A percentile compares a stretch with the other conserved stretches of the same genome.
These are phyloP conservation scores for Isatis tinctoria DNA, from an alignment of 345 rosid genomes.

Conservation along the genomic window DNA sequence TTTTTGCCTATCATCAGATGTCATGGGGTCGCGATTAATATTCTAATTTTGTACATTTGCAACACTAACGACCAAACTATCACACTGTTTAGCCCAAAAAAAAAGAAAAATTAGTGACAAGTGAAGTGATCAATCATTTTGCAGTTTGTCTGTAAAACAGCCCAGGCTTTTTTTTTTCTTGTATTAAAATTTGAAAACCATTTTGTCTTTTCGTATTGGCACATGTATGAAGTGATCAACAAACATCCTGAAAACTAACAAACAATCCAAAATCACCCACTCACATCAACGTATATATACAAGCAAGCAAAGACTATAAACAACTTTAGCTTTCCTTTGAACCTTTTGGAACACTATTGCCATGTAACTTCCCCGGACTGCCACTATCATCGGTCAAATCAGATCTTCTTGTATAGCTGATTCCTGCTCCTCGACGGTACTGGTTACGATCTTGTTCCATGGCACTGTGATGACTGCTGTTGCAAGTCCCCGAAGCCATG, in stretches of 20 bases:
- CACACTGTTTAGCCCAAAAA: too few species aligned
- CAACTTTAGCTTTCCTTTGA: not conserved
- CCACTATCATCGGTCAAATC: constrained; percentile 42
- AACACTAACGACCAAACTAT: too few species aligned
- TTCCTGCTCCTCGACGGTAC: constrained; percentile 53
- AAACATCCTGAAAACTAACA: not conserved
- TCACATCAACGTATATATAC: not conserved
- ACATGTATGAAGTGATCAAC: constrained; percentile 5
- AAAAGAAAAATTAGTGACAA: too few species aligned
- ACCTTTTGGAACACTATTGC: not conserved
- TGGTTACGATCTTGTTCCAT: constrained; percentile 37
- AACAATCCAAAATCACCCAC: not conserved
- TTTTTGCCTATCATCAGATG: too few species aligned
- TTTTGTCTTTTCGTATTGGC: not conserved
- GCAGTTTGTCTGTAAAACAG: not conserved
- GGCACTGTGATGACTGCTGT: constrained; percentile 36
- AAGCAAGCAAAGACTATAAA: not conserved
- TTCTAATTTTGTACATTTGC: too few species aligned
- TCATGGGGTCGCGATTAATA: too few species aligned
- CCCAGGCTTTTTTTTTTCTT: not conserved
- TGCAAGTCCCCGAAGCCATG: not conserved
- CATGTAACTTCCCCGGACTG: constrained; percentile 8
- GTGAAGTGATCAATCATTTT: too few species aligned
- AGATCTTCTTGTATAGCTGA: constrained; percentile 51
- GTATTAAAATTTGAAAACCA: not conserved